These are phyloP conservation scores for Beauveria varroae DNA, from an alignment of 2,329 filamentous ascomycete species.

Conservation along the genomic window DNA sequence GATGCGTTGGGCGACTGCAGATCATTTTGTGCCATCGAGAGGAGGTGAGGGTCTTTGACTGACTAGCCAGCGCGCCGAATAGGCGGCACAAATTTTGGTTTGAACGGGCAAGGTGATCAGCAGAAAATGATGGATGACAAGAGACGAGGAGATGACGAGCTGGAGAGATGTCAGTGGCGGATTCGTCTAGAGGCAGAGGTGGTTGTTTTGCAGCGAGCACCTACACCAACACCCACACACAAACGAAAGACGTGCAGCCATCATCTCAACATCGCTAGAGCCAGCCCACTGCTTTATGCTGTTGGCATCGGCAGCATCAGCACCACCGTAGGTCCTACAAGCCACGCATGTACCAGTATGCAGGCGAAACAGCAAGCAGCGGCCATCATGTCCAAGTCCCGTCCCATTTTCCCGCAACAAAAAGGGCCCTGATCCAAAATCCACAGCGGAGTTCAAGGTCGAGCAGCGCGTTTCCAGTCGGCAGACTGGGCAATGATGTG, in stretches of 20 bases:
- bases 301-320: too few relatives aligned
- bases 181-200: background rate
- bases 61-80: background rate
- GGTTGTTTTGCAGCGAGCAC: background rate
- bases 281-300: too few relatives aligned
- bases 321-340: background rate
- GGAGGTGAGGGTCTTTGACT: background rate
- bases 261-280: too few relatives aligned
- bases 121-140: background rate
- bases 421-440: slow-evolving; percentile 2
- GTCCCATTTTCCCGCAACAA: background rate
- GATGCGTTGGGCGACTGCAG: slow-evolving; percentile 3
- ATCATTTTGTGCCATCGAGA: background rate
- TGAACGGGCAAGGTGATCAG: background rate
- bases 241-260: too few relatives aligned
- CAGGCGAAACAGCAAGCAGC: background rate
- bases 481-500: slow-evolving; percentile 7
- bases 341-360: background rate
- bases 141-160: background rate
- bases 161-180: background rate
- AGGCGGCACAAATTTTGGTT: background rate
- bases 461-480: background rate
- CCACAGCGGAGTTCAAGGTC: slow-evolving; percentile 2
- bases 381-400: too few relatives aligned
- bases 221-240: too few relatives aligned